A percentile compares a stretch with the other conserved stretches of the same genome.
These are phyloP conservation scores for Citrus medica DNA, from an alignment of 345 rosid species.

Conservation along the genomic window DNA sequence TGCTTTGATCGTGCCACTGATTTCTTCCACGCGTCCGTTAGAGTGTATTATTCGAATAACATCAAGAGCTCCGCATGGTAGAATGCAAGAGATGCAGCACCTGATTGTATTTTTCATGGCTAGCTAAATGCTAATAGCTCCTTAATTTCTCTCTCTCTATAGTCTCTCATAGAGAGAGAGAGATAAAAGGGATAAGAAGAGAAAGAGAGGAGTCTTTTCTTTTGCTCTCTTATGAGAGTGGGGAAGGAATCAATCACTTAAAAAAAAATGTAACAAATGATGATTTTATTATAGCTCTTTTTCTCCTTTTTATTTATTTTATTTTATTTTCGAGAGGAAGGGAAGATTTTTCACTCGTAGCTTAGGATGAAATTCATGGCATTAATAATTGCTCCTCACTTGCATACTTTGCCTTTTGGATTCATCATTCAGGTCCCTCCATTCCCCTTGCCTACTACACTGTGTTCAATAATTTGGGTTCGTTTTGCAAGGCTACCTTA, in stretches of 20 bases:
- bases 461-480: conserved; percentile 30
- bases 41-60: conserved; percentile 91
- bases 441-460: conserved; percentile 22
- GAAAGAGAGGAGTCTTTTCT: conserved; percentile 17
- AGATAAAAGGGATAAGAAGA: background rate
- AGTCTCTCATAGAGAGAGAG: conserved; percentile 18
- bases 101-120: conserved; percentile 83
- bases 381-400: conserved; percentile 76
- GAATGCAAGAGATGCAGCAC: conserved; percentile 96
- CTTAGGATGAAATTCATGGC: conserved; percentile 62
- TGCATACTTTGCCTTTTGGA: conserved; percentile 66
- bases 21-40: conserved; percentile 86
- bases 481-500: conserved; percentile 23
- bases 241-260: conserved; percentile 28
- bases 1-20: conserved; percentile 80
- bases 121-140: background rate
- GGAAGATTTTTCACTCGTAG: conserved; percentile 4
- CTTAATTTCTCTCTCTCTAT: conserved; percentile 7
- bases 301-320: background rate
- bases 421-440: conserved; percentile 61
- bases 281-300: conserved; percentile 7
- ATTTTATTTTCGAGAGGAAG: background rate
- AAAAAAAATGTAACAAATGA: conserved; percentile 17
- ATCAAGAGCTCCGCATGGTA: conserved; percentile 94
- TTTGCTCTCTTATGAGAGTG: background rate